These are phyloP conservation scores for Epicoccum nigrum DNA, from an alignment of 2,329 filamentous ascomycete species.

Conservation along the genomic window DNA sequence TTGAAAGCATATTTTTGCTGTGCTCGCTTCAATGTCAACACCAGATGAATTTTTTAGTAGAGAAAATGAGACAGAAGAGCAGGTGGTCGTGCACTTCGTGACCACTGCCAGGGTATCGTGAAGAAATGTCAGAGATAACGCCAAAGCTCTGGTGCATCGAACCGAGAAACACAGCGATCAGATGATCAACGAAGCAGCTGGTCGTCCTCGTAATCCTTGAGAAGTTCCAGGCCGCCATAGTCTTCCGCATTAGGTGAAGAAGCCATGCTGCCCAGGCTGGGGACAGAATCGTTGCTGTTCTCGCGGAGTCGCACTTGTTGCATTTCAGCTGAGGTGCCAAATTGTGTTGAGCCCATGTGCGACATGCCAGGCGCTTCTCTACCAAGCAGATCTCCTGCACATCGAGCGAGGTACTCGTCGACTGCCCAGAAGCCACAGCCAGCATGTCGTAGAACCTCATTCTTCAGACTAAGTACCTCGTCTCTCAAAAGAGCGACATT, in stretches of 20 bases:
- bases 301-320: constrained; percentile 11
- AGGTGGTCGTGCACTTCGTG: background rate
- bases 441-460: constrained; percentile 45
- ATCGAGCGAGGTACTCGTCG: constrained; percentile 46
- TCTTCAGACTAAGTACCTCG: constrained; percentile 46
- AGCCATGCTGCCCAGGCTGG: constrained; percentile 17
- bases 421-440: constrained; percentile 48
- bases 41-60: background rate
- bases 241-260: constrained; percentile 25
- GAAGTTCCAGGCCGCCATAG: constrained; percentile 41
- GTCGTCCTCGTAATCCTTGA: constrained; percentile 37
- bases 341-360: constrained; percentile 3
- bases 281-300: constrained; percentile 23
- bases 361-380: constrained; percentile 24
- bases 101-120: constrained; percentile 13
- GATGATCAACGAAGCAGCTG: background rate
- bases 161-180: background rate
- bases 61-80: background rate
- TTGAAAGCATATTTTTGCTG: background rate
- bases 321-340: background rate
- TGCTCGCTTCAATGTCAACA: background rate
- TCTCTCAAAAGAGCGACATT: constrained; percentile 43
- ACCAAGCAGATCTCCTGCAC: constrained; percentile 43
- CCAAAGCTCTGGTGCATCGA: background rate
- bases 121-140: constrained; percentile 8